Percentiles rank a stretch among this genome's conserved stretches.
Conservation (phyloP, 2,329 filamentous ascomycete species). For the Venturia aucupariae region DNA sequence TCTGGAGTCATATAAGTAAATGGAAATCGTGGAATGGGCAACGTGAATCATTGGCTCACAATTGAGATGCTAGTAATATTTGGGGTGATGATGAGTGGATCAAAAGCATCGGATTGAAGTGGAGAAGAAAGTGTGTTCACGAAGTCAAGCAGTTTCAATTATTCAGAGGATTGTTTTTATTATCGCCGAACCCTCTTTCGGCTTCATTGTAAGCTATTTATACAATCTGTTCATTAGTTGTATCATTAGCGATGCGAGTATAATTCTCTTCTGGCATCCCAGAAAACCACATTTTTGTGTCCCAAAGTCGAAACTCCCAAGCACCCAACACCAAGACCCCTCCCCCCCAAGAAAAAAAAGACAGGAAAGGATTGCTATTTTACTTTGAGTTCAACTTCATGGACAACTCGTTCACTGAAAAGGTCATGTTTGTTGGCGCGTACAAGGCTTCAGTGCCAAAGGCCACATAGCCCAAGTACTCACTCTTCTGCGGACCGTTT, state of each 20-base stretch:
- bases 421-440: conserved; percentile 38
- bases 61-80: too few species aligned
- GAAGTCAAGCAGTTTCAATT: not conserved
- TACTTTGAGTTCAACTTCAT: conserved; percentile 22
- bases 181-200: not conserved
- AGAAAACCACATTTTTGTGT: not conserved
- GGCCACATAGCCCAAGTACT: conserved; percentile 44
- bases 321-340: not conserved
- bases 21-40: too few species aligned
- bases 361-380: not conserved
- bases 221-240: not conserved
- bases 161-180: not conserved
- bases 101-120: too few species aligned
- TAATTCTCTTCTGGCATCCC: not conserved
- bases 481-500: conserved; percentile 31
- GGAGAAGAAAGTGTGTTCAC: not conserved
- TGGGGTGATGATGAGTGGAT: too few species aligned
- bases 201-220: not conserved
- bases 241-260: not conserved
- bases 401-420: conserved; percentile 31
- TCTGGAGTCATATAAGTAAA: too few species aligned
- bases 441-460: conserved; percentile 45
- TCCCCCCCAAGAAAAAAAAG: too few species aligned
- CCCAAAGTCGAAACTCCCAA: not conserved
- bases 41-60: too few species aligned